A percentile compares a stretch with the other conserved stretches of the same genome.
Conservation (phyloP, 2,329 filamentous ascomycete genomes). For the Cadophora sp. region DNA sequence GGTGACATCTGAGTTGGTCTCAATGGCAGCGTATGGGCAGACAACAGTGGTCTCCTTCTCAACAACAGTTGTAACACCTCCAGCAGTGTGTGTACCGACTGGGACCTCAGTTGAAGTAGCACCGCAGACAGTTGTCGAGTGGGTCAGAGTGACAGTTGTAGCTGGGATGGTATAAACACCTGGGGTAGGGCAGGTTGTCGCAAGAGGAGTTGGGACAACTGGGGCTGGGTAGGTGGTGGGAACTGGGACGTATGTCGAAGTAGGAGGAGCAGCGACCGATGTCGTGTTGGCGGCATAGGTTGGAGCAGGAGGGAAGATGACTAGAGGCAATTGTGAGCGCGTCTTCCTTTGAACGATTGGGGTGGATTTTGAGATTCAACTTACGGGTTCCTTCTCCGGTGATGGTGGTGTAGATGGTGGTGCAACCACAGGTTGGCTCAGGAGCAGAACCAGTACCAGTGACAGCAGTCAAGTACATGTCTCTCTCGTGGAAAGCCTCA, state of each 20-base stretch:
- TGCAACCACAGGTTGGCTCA: conserved; percentile 69
- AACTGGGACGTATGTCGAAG: conserved; percentile 41
- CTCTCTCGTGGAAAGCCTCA: conserved; percentile 62
- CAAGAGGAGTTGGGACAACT: conserved; percentile 54
- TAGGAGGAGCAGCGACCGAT: conserved; percentile 13
- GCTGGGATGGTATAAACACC: conserved; percentile 80
- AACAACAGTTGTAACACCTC: conserved; percentile 76
- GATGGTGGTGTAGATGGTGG: conserved; percentile 75
- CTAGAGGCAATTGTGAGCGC: conserved; percentile 26
- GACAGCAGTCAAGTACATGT: conserved; percentile 30
- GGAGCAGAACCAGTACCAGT: conserved; percentile 32
- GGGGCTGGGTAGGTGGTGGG: conserved; percentile 41
- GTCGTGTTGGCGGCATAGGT: conserved; percentile 31
- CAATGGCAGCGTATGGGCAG: conserved; percentile 72
- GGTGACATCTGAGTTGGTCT: conserved; percentile 62
- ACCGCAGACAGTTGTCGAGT: conserved; percentile 71
- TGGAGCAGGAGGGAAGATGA: conserved; percentile 38
- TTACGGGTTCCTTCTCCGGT: conserved; percentile 71
- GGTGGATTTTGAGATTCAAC: conserved; percentile 42
- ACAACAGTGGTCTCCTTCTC: conserved; percentile 69
- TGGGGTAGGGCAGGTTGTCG: conserved; percentile 65
- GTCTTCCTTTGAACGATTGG: conserved; percentile 1
- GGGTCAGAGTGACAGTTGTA: conserved; percentile 71
- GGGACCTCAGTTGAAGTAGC: conserved; percentile 67
- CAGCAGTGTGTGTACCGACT: conserved; percentile 70